These are phyloP conservation scores for Viola pubescens DNA, from an alignment of 441 rosid species.

Conservation along the genomic window DNA sequence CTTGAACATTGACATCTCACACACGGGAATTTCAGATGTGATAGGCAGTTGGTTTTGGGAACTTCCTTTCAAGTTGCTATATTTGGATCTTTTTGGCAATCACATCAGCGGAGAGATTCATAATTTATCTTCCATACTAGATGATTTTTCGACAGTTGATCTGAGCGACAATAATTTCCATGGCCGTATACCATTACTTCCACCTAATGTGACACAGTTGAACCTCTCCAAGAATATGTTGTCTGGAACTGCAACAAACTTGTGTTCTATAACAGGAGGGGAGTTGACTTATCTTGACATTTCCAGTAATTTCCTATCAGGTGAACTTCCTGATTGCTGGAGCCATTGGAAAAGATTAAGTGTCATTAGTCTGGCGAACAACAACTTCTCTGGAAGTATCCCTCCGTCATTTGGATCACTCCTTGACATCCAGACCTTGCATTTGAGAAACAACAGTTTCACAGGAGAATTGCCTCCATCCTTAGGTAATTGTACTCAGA, in stretches of 20 bases:
- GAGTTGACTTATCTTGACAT: neutral
- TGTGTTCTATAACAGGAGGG: neutral
- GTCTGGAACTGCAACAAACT: neutral
- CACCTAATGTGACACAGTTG: neutral
- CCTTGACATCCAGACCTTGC: neutral
- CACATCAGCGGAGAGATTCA: neutral
- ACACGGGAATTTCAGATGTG: neutral
- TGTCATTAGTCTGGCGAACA: neutral
- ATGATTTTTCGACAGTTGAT: neutral
- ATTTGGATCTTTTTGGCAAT: neutral
- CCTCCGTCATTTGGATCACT: constrained; percentile 12
- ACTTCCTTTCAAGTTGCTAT: neutral
- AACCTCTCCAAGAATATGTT: neutral
- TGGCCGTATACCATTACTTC: neutral
- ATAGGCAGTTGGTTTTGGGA: neutral
- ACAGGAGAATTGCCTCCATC: constrained; percentile 18
- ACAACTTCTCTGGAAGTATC: constrained; percentile 4
- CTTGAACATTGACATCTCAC: neutral
- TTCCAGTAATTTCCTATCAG: neutral
- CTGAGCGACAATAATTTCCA: neutral
- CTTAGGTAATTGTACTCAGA: constrained; percentile 2
- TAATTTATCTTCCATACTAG: neutral
- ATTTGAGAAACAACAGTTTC: constrained; percentile 14
- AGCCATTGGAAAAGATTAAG: neutral
- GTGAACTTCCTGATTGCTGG: neutral